Evolutionary conservation across 2,329 filamentous ascomycete genomes (phyloP).

Genomic region (Talaromyces rugulosus): DNA sequence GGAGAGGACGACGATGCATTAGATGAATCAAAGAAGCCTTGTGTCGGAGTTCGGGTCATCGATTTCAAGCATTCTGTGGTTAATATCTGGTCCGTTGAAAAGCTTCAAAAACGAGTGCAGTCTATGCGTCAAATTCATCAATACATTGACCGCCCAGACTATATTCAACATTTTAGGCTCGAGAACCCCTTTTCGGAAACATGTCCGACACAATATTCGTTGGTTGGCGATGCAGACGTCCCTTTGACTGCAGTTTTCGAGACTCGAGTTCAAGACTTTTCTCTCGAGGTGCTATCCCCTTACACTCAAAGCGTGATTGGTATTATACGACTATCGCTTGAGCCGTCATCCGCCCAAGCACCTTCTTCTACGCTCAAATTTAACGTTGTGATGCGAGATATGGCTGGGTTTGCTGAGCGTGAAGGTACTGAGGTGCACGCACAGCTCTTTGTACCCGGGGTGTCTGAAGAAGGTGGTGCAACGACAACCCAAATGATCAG

Average conservation of each 20-base stretch:
- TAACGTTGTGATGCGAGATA: conserved; percentile 96
- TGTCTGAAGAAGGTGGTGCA: conserved; percentile 83
- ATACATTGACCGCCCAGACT: conserved; percentile 92
- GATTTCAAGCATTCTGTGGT: conserved; percentile 85
- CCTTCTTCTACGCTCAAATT: conserved; percentile 93
- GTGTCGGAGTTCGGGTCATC: conserved; percentile 82
- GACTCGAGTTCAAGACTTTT: conserved; percentile 89
- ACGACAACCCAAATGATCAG: conserved; percentile 94
- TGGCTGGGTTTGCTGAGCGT: conserved; percentile 89
- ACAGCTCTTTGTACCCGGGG: conserved; percentile 89
- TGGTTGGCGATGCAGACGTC: conserved; percentile 89
- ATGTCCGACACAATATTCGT: conserved; percentile 86
- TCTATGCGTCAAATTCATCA: conserved; percentile 97
- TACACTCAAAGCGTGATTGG: conserved; percentile 89
- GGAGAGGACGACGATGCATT: conserved; percentile 80
- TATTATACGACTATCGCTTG: conserved; percentile 83
- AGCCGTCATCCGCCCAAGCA: conserved; percentile 88
- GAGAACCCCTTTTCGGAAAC: conserved; percentile 91
- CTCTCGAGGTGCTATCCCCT: conserved; percentile 82
- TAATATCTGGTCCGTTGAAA: conserved; percentile 91
- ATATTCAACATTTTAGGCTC: conserved; percentile 84
- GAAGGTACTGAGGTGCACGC: conserved; percentile 95
- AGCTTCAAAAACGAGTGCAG: conserved; percentile 79
- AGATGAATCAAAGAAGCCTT: conserved; percentile 79
- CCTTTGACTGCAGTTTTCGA: conserved; percentile 91